Conservation (phyloP, 805 yeast species). For the Teunomyces aglyptinius region DNA sequence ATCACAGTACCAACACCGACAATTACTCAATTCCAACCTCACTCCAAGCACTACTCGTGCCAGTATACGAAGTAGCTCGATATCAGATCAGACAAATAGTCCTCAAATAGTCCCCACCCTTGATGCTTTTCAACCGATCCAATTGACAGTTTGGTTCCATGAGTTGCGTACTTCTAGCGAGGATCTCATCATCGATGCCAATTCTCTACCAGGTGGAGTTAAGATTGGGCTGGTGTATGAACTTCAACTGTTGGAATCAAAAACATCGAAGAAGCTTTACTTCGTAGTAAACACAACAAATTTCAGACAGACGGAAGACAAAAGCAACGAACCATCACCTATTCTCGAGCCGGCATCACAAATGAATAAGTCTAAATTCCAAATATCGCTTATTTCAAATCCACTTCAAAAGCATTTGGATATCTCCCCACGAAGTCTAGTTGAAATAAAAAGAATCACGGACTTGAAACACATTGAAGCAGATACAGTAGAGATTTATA, state of each 20-base stretch:
- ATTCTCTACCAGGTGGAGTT: conserved; percentile 53
- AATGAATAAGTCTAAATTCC: conserved; percentile 26
- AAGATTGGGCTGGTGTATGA: conserved; percentile 78
- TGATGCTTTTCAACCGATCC: conserved; percentile 25
- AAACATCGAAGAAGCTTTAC: conserved; percentile 31
- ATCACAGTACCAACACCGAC: conserved; percentile 2
- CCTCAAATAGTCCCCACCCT: neutral
- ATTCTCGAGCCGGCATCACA: conserved; percentile 4
- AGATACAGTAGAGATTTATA: conserved; percentile 77
- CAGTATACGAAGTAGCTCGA: conserved; percentile 3
- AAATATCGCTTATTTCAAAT: conserved; percentile 58
- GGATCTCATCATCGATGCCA: conserved; percentile 61
- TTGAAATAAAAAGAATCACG: conserved; percentile 49
- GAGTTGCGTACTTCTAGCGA: conserved; percentile 59
- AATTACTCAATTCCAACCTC: conserved; percentile 1
- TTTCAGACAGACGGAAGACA: conserved; percentile 10
- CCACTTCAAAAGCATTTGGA: conserved; percentile 60
- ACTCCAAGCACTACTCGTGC: conserved; percentile 2
- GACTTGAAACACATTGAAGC: conserved; percentile 55
- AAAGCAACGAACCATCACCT: conserved; percentile 14
- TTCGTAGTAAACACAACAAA: conserved; percentile 42
- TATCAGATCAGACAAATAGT: neutral
- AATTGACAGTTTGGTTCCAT: conserved; percentile 60
- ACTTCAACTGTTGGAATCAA: conserved; percentile 45
- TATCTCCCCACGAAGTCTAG: conserved; percentile 65